Base-by-base conservation (phyloP, 1,284 basidiomycete species). In the Porodaedalea pini region DNA sequence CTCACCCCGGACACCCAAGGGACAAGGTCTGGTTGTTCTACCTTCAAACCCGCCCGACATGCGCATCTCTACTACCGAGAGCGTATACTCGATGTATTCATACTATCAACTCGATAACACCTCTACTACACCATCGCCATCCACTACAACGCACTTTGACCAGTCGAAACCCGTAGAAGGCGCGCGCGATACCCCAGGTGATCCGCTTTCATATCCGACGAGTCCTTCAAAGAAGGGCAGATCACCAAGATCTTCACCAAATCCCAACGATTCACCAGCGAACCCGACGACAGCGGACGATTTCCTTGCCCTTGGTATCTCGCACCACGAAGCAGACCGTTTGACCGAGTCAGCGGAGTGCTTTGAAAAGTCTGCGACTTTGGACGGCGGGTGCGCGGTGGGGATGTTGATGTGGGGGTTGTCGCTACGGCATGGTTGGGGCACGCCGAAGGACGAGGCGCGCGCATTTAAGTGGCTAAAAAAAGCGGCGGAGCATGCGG, bases 381-480 rank as follows among this genome's bases (percentile, higher is more conserved):
- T 83, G 55, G 73, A 79, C 37, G 92, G 91, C 2, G 93, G 92
- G 1, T 93, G 89, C 68, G 89, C 88, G 1, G 85, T 90, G 1
- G 93, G 93, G 11, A 94, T 94, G 92, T 75, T 94, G 61, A 93
- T 95, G 90, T 94, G 88, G 80, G 93, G 93, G 1, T 75, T 95
- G 50, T 78, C 90, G n/a, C 72, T 94, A 63, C 77, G 93, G 51
- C 91, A 94, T 70, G 93, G 92, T 0, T 96, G 93, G 93, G 93
- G 90, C 2, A 86, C 85, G 61, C 71, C 78, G 64, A 88, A 88
- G 77, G 83, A 90, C 63, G 90, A 92, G 66, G 80, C 78, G 66
- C 73, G 75, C 44, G 93, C 85, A 1, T 95, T 95, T 70, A 82
- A 81, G 64, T 95, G 92, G 90, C 74, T 96, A 64, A 79, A 85